phyloP scores from a whole-genome alignment of 192 early-diverging fungal genomes.

The Coemansia sp. region DNA sequence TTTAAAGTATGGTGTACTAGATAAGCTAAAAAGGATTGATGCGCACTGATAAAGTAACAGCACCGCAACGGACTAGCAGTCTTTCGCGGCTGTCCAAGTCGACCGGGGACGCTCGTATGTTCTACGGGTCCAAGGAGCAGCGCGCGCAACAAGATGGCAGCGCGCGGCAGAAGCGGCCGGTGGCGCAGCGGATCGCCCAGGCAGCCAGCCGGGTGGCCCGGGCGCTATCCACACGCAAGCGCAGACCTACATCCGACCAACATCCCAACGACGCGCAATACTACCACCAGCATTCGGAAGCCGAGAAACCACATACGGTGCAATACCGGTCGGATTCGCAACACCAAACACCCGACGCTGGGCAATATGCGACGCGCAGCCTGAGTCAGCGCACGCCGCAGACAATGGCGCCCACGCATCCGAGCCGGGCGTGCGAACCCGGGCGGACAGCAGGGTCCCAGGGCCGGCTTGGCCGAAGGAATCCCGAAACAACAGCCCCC shows the following conservation, averaged over 20 bases:
- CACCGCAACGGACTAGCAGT: background rate
- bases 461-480: background rate
- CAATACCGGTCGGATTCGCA: too few relatives aligned
- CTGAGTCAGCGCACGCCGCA: too few relatives aligned
- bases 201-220: conserved; percentile 4
- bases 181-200: conserved; percentile 1
- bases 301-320: too few relatives aligned
- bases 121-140: background rate
- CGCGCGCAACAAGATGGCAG: background rate
- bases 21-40: background rate
- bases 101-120: background rate
- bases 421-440: too few relatives aligned
- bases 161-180: background rate
- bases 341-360: too few relatives aligned
- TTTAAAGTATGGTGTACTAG: background rate
- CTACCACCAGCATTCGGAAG: background rate
- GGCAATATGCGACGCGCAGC: too few relatives aligned
- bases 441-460: background rate
- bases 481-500: background rate
- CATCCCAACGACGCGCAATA: background rate
- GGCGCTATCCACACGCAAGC: conserved; percentile 2
- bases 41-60: background rate
- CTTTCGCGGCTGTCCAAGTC: background rate
- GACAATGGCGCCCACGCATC: too few relatives aligned
- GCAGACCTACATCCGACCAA: background rate